Percentiles rank a stretch among this genome's conserved stretches.
These are phyloP conservation scores for Sonneratia alba DNA, from an alignment of 345 rosid genomes.

Conservation along the genomic window DNA sequence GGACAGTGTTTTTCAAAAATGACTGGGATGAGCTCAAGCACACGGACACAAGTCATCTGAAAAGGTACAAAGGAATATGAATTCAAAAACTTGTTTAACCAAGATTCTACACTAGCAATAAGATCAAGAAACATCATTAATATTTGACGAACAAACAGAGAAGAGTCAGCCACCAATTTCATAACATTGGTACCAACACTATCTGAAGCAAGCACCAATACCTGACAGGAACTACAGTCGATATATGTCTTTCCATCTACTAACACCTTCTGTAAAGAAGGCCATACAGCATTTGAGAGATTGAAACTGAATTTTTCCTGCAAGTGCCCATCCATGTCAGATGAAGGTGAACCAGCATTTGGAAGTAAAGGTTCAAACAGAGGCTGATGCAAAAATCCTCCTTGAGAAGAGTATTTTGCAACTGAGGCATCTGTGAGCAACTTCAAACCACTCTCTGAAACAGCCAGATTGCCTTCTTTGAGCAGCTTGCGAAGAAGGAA, in stretches of 20 bases:
- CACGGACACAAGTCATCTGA: constrained; percentile 91
- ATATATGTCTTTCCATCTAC: constrained; percentile 71
- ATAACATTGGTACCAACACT: not conserved
- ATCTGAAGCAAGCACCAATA: constrained; percentile 13
- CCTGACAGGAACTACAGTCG: constrained; percentile 77
- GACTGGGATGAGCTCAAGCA: constrained; percentile 82
- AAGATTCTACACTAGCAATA: not conserved
- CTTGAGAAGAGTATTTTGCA: constrained; percentile 46
- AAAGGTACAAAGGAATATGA: constrained; percentile 14
- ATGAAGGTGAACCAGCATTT: constrained; percentile 20
- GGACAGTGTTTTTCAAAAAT: constrained; percentile 45
- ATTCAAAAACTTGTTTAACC: not conserved
- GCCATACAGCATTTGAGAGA: constrained; percentile 62
- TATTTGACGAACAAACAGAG: not conserved
- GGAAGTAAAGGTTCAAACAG: constrained; percentile 28
- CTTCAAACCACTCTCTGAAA: constrained; percentile 25
- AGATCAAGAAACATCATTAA: not conserved
- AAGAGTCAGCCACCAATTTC: not conserved
- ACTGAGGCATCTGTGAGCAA: constrained; percentile 19
- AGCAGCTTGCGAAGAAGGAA: constrained; percentile 69
- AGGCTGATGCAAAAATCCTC: constrained; percentile 81
- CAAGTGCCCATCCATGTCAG: constrained; percentile 26
- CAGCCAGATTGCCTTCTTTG: constrained; percentile 42
- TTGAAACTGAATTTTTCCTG: constrained; percentile 37
- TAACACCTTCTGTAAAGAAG: constrained; percentile 54